These are phyloP conservation scores for Neofusicoccum kwambonambiense DNA, from an alignment of 2,329 filamentous ascomycete genomes.

Conservation along the genomic window DNA sequence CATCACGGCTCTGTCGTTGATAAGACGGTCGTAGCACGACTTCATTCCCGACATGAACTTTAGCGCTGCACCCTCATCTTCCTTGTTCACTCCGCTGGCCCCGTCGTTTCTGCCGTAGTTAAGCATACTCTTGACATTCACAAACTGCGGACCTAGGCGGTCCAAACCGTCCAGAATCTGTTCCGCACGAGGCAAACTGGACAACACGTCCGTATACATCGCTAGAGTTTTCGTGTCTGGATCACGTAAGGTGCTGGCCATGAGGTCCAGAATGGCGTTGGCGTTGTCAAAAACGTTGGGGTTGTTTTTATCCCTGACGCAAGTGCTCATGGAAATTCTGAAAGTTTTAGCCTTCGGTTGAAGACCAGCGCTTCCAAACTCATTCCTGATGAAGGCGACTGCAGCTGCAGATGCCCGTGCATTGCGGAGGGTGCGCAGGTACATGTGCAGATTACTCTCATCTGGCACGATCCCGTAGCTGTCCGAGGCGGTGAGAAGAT, in stretches of 20 bases:
- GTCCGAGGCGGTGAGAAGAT: constrained; percentile 58
- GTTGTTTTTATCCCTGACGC: constrained; percentile 75
- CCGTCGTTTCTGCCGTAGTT: not conserved
- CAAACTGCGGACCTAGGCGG: not conserved
- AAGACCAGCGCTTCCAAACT: constrained; percentile 37
- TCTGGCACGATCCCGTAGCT: constrained; percentile 68
- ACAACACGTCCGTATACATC: not conserved
- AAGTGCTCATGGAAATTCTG: constrained; percentile 70
- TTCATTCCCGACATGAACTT: not conserved
- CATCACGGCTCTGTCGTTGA: not conserved
- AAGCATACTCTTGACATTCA: not conserved
- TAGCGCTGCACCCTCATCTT: not conserved
- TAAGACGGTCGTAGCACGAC: not conserved
- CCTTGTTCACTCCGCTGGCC: not conserved
- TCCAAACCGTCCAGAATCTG: not conserved
- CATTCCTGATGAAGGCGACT: constrained; percentile 56
- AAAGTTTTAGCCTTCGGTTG: constrained; percentile 51
- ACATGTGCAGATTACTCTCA: constrained; percentile 64
- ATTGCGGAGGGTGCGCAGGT: constrained; percentile 65
- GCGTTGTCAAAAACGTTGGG: constrained; percentile 65
- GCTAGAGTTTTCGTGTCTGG: not conserved
- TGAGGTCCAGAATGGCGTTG: constrained; percentile 55
- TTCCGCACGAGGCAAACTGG: not conserved
- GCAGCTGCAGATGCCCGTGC: constrained; percentile 65
- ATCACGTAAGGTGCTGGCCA: not conserved